Percentiles rank a stretch among this genome's conserved stretches.
phyloP scores from a whole-genome alignment of 2,329 filamentous ascomycete species.

The Macrophomina phaseolina region DNA sequence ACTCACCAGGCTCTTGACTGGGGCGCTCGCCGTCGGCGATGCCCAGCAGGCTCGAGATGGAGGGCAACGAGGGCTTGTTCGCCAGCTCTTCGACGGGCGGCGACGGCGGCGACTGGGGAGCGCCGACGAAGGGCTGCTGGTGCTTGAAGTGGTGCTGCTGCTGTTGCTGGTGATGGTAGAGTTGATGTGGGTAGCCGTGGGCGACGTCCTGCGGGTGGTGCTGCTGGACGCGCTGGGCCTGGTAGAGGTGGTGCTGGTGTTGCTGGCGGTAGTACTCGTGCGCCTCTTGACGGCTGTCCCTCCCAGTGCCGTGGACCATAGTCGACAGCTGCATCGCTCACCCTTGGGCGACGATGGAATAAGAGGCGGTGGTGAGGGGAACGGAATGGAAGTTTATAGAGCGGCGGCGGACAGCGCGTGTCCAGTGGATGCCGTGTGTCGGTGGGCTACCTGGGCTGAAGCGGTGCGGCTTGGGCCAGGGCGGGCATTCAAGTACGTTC shows the following conservation, averaged over 20 bases:
- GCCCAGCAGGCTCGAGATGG: slow-evolving; percentile 88
- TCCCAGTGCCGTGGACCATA: slow-evolving; percentile 51
- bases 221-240: slow-evolving; percentile 29
- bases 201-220: slow-evolving; percentile 27
- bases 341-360: slow-evolving; percentile 28
- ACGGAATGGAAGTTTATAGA: slow-evolving; percentile 30
- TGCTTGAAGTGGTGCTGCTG: slow-evolving; percentile 29
- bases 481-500: slow-evolving; percentile 44
- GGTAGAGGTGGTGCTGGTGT: slow-evolving; percentile 28
- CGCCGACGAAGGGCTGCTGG: slow-evolving; percentile 36
- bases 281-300: slow-evolving; percentile 43
- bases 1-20: slow-evolving; percentile 49
- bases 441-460: slow-evolving; percentile 26
- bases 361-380: slow-evolving; percentile 27
- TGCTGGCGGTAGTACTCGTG: slow-evolving; percentile 32
- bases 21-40: slow-evolving; percentile 74
- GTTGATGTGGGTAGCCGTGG: slow-evolving; percentile 45
- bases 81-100: slow-evolving; percentile 72
- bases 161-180: slow-evolving; percentile 22
- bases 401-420: slow-evolving; percentile 21
- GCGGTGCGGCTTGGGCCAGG: slow-evolving; percentile 28
- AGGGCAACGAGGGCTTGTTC: slow-evolving; percentile 83
- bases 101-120: slow-evolving; percentile 71
- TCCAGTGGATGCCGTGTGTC: slow-evolving; percentile 15
- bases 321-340: slow-evolving; percentile 49